Evolutionary conservation across 352 stramenopile genomes (phyloP), one percentile per base, ranked within the genome.

Genomic region (Phytophthora pluvialis): DNA sequence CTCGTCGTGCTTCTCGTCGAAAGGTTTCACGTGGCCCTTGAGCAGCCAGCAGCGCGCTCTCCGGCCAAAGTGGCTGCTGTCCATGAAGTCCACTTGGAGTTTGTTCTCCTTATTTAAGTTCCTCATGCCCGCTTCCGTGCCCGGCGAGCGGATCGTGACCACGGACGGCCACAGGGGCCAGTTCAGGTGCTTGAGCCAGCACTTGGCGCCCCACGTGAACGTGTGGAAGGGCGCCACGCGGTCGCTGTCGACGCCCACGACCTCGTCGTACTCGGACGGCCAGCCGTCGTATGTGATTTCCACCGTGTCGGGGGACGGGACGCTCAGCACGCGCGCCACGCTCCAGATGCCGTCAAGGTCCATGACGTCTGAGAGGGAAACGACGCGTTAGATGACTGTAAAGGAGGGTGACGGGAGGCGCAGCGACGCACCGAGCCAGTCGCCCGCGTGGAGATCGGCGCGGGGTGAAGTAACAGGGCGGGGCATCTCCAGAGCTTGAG

Each of bases 211-310:
- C 35, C 35, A 57, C 18, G 56, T 64, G 56, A 47, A 64, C 12
- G 56, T 64, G 35, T 91, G 78, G 59, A 78, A 88, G 15, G 82
- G 82, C 18, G 82, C 82, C 5, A 89, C 74, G 26, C 80, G 76
- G 31, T 72, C 64, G 49, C 70, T 73, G 49, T 86, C 69, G 18
- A 88, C 55, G n/a, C 28, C 31, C 40, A 91, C 62, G 25, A 86
- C 53, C 45, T 91, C 82, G 48, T 89, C 74, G 60, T 78, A 91
- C 39, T 80, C 64, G 4, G 42, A 11, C 1, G 64, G 66, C 82
- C 82, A 91, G 3, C 80, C 82, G 21, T 91, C 82, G 64, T 91
- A 91, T 16, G 62, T 72, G 29, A 90, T 72, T 39, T 83, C 73
- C n/a, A 88, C 57, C 48, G 64, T 54, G 8, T 38, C 54, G 13